Evolutionary conservation across 805 yeast species (phyloP).

Genomic region (Hanseniaspora occidentalis): DNA sequence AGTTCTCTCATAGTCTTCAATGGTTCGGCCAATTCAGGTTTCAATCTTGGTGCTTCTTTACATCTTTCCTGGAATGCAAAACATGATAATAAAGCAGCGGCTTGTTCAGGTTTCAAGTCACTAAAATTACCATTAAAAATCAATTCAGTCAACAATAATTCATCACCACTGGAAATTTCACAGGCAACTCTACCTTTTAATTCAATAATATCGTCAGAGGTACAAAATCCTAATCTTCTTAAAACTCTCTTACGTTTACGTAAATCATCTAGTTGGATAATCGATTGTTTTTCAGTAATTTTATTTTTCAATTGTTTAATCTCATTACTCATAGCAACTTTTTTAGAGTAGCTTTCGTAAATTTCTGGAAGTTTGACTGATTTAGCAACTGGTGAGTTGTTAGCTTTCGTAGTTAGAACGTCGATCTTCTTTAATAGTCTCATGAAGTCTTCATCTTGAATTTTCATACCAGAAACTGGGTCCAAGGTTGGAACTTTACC

Average conservation of each 20-base stretch:
- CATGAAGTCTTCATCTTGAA: constrained; percentile 68
- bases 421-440: constrained; percentile 64
- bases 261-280: constrained; percentile 87
- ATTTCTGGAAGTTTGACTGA: constrained; percentile 49
- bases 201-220: constrained; percentile 81
- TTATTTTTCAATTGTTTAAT: constrained; percentile 49
- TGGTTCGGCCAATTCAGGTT: constrained; percentile 89
- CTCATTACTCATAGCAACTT: constrained; percentile 47
- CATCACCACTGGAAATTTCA: constrained; percentile 85
- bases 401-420: constrained; percentile 64
- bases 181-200: constrained; percentile 94
- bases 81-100: constrained; percentile 85
- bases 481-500: constrained; percentile 88
- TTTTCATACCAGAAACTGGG: constrained; percentile 87
- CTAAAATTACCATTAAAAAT: constrained; percentile 93
- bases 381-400: constrained; percentile 53
- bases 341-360: constrained; percentile 52
- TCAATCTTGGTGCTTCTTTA: constrained; percentile 72
- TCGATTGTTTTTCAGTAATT: constrained; percentile 75
- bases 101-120: constrained; percentile 76
- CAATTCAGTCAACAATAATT: constrained; percentile 73
- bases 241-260: constrained; percentile 87
- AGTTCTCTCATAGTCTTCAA: constrained; percentile 76
- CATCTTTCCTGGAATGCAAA: constrained; percentile 96
- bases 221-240: constrained; percentile 82